Percentiles rank a stretch among this genome's conserved stretches.
phyloP scores from a whole-genome alignment of 2,329 filamentous ascomycete genomes.

The Chaetothyriales sp. region DNA sequence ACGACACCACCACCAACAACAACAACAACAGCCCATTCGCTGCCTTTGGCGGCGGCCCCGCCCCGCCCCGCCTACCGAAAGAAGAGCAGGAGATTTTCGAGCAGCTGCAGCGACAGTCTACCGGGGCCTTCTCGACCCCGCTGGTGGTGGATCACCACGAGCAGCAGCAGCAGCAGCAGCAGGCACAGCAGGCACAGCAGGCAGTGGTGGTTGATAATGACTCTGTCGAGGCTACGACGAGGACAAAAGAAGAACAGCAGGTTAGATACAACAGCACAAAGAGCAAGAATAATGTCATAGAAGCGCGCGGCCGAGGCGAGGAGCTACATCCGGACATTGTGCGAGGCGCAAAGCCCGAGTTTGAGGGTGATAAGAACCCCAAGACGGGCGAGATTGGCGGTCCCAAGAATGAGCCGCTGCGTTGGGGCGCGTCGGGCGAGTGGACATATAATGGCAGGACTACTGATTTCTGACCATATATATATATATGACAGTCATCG shows the following conservation, averaged over 20 bases:
- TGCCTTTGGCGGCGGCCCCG: constrained; percentile 30
- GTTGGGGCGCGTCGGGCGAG: constrained; percentile 63
- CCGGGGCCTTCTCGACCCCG: constrained; percentile 57
- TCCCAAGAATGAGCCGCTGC: constrained; percentile 88
- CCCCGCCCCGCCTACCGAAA: constrained; percentile 74
- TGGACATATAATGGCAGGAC: constrained; percentile 95
- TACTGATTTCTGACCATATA: constrained; percentile 58
- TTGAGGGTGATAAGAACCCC: constrained; percentile 81
- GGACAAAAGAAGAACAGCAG: neutral
- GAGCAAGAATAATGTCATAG: constrained; percentile 22
- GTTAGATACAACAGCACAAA: neutral
- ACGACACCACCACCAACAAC: too few relatives aligned
- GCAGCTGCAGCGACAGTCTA: constrained; percentile 62
- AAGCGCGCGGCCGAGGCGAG: constrained; percentile 44
- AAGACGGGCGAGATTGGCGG: constrained; percentile 91
- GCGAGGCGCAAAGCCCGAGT: constrained; percentile 72
- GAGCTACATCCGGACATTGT: constrained; percentile 56
- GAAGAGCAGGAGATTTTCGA: constrained; percentile 86
- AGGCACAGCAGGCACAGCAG: too few relatives aligned
- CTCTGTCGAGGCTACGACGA: too few relatives aligned
- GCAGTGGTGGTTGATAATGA: too few relatives aligned
- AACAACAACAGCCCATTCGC: neutral
- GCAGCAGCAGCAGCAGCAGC: constrained; percentile 5
- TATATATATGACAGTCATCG: too few relatives aligned
- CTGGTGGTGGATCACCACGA: constrained; percentile 18